Evolutionary conservation across 148 eudicot species (phyloP).

Genomic region (Vaccinium darrowii): DNA sequence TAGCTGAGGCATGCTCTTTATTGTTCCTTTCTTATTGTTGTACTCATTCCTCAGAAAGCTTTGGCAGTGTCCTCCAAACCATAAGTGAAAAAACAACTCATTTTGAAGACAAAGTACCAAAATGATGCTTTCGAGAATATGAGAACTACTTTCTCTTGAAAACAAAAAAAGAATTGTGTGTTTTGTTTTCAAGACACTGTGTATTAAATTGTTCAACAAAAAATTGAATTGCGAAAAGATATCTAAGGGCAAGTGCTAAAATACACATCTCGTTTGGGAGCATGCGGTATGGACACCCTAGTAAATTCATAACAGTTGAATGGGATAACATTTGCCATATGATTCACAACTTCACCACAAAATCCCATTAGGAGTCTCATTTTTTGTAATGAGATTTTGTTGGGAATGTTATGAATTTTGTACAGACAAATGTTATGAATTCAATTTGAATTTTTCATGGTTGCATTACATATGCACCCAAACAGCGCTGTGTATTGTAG

Average conservation of each 20-base stretch:
- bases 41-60: neutral
- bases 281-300: neutral
- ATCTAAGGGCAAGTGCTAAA: neutral
- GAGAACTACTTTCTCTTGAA: neutral
- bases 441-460: neutral
- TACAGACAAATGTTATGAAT: neutral
- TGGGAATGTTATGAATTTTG: neutral
- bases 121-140: neutral
- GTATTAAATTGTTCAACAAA: neutral
- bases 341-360: neutral
- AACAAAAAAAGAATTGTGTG: neutral
- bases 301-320: neutral
- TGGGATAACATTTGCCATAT: neutral
- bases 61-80: too few relatives aligned
- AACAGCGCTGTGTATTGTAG: too few relatives aligned
- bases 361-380: neutral
- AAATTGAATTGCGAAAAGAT: neutral
- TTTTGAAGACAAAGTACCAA: neutral
- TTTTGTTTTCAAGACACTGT: neutral
- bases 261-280: constrained; percentile 1
- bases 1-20: too few relatives aligned
- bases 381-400: neutral
- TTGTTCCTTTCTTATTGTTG: too few relatives aligned
- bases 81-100: too few relatives aligned
- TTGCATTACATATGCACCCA: too few relatives aligned